Evolutionary conservation across 768 basidiomycete species (phyloP), one percentile per base, ranked within the genome.

Genomic region (Hydnomerulius pinastri): DNA sequence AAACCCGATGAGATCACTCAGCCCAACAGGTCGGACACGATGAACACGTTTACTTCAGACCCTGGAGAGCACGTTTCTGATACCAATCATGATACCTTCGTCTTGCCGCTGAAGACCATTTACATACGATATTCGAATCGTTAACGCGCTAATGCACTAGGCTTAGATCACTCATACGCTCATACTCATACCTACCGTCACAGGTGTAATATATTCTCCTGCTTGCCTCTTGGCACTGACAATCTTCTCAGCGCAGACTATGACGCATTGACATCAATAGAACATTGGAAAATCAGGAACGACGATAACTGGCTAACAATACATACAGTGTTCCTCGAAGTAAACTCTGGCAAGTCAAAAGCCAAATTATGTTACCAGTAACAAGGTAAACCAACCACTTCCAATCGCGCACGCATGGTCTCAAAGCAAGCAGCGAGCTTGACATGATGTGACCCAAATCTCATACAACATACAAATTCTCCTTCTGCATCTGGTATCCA

Each of bases 401-500:
- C 43, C 42, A 25, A 12, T 39, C 56, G 13, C 20, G 41, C 39
- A 20, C n/a, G 40, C 24, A n/a, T 28, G 8, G 13, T 15, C 43
- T 11, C 10, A 25, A 13, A 23, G 33, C n/a, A n/a, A n/a, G n/a
- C n/a, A n/a, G n/a, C n/a, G n/a, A n/a, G n/a, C n/a, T n/a, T n/a
- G n/a, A n/a, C n/a, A n/a, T n/a, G n/a, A 35, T 35, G 33, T 35
- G 33, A 35, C 33, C 30, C 30, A 45, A 28, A 21, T 12, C 15
- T 80, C 70, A 82, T 48, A 83, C 71, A 42, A 83, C 69, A 62
- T 80, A 83, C 32, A 83, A 79, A 44, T 81, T 78, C 60, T 83
- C 82, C 48, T 78, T 79, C 55, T 76, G 76, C 30, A 83, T 70
- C 54, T 77, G 71, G 53, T 81, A 83, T 6, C 70, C 72, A 17